Evolutionary conservation across 768 basidiomycete genomes (phyloP).

Genomic region (Hericium rajendrae): DNA sequence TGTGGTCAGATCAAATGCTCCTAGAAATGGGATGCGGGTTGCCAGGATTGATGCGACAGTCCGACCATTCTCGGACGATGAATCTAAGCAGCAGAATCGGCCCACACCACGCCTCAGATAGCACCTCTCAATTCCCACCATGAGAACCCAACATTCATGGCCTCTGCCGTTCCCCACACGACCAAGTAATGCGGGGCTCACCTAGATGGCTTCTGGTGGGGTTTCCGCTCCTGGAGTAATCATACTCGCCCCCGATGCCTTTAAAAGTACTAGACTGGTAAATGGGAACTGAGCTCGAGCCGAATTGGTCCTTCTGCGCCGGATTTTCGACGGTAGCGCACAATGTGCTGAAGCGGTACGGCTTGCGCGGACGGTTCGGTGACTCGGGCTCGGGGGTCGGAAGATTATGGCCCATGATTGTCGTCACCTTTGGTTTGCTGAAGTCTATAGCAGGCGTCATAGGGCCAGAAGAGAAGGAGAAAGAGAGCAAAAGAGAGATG

Average conservation of each 20-base stretch:
- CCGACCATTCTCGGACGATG: too few relatives aligned
- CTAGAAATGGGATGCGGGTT: background rate
- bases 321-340: constrained; percentile 92
- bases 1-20: background rate
- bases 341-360: constrained; percentile 82
- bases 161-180: background rate
- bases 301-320: constrained; percentile 89
- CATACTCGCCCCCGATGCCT: constrained; percentile 80
- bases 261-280: constrained; percentile 99
- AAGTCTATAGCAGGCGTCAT: constrained; percentile 2
- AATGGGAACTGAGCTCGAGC: constrained; percentile 90
- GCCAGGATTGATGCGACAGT: background rate
- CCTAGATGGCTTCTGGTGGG: constrained; percentile 93
- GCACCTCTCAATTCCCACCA: too few relatives aligned
- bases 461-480: background rate
- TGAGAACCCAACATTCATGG: background rate
- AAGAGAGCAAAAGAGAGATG: background rate
- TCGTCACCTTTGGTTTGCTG: background rate
- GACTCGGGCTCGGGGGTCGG: constrained; percentile 81
- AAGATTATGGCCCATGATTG: constrained; percentile 34
- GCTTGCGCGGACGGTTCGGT: constrained; percentile 54
- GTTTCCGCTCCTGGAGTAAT: constrained; percentile 93
- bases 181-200: constrained; percentile 26
- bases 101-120: too few relatives aligned
- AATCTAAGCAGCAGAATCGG: too few relatives aligned